These are phyloP conservation scores for Colletotrichum neosansevieriae DNA, from an alignment of 2,329 filamentous ascomycete species.

Conservation along the genomic window DNA sequence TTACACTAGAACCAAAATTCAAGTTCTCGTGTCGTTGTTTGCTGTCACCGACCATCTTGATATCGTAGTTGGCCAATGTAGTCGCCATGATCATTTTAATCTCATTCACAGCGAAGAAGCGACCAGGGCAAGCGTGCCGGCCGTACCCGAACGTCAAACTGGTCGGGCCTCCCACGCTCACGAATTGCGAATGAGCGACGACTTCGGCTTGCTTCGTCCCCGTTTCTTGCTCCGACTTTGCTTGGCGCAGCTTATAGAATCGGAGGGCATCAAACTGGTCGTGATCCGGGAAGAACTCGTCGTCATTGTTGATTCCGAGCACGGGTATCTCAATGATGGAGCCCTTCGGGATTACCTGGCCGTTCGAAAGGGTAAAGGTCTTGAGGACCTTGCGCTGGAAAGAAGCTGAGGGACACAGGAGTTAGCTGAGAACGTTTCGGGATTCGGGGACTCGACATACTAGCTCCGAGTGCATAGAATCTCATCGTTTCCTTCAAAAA, in stretches of 20 bases:
- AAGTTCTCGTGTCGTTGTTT: slow-evolving; percentile 30
- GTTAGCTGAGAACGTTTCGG: background rate
- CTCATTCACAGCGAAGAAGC: slow-evolving; percentile 60
- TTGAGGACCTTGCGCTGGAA: slow-evolving; percentile 64
- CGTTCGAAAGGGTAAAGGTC: slow-evolving; percentile 65
- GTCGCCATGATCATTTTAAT: slow-evolving; percentile 59
- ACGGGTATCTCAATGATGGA: slow-evolving; percentile 57
- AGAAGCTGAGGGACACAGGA: slow-evolving; percentile 47
- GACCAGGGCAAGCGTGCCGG: slow-evolving; percentile 56
- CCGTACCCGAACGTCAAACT: slow-evolving; percentile 54
- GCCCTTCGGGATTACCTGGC: slow-evolving; percentile 60
- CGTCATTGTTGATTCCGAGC: slow-evolving; percentile 52
- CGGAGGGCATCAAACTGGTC: slow-evolving; percentile 42
- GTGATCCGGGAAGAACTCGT: slow-evolving; percentile 50
- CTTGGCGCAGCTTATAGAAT: slow-evolving; percentile 32
- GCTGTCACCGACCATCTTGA: slow-evolving; percentile 47
- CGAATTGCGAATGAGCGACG: slow-evolving; percentile 50
- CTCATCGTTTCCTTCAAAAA: slow-evolving; percentile 55
- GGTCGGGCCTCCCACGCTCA: slow-evolving; percentile 51
- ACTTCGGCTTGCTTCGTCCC: slow-evolving; percentile 30
- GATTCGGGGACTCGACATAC: slow-evolving; percentile 44
- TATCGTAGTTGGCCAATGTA: slow-evolving; percentile 56
- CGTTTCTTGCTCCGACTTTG: slow-evolving; percentile 17
- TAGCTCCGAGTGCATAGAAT: slow-evolving; percentile 46
- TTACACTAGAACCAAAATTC: slow-evolving; percentile 25